Conservation (phyloP, 495 filamentous ascomycete genomes). For the Mytilinidion resinicola region DNA sequence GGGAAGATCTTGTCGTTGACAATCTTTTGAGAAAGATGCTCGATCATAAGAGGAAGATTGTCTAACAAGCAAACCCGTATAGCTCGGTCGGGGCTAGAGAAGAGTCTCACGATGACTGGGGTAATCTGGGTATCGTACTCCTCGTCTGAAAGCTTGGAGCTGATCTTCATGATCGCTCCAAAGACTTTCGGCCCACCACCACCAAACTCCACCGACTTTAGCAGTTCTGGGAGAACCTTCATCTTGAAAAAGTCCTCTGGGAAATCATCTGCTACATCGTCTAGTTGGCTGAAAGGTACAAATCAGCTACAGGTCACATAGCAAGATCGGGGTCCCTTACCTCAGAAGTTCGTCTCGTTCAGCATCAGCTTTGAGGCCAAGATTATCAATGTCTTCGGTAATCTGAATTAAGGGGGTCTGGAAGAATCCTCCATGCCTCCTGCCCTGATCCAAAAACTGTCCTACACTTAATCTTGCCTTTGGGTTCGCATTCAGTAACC, state of each 20-base stretch:
- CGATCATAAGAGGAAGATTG: conserved; percentile 84
- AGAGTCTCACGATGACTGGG: conserved; percentile 80
- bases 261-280: conserved; percentile 83
- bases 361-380: conserved; percentile 76
- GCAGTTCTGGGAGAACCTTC: conserved; percentile 90
- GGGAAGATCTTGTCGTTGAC: conserved; percentile 97
- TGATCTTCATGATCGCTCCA: conserved; percentile 79
- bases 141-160: conserved; percentile 74
- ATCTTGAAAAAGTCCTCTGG: conserved; percentile 96
- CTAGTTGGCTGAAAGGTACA: conserved; percentile 59
- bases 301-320: conserved; percentile 6
- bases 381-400: conserved; percentile 83
- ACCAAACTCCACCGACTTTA: conserved; percentile 95
- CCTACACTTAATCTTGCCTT: conserved; percentile 77
- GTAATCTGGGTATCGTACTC: conserved; percentile 82
- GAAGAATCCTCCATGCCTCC: conserved; percentile 77
- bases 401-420: conserved; percentile 85
- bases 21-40: conserved; percentile 77
- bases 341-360: conserved; percentile 83
- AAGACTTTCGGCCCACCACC: conserved; percentile 93
- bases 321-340: conserved; percentile 41
- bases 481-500: conserved; percentile 79
- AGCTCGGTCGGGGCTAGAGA: conserved; percentile 85
- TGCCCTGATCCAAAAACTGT: conserved; percentile 86
- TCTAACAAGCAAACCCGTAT: conserved; percentile 88